These are phyloP conservation scores for Metschnikowia hibisci DNA, from an alignment of 805 yeast species.

Conservation along the genomic window DNA sequence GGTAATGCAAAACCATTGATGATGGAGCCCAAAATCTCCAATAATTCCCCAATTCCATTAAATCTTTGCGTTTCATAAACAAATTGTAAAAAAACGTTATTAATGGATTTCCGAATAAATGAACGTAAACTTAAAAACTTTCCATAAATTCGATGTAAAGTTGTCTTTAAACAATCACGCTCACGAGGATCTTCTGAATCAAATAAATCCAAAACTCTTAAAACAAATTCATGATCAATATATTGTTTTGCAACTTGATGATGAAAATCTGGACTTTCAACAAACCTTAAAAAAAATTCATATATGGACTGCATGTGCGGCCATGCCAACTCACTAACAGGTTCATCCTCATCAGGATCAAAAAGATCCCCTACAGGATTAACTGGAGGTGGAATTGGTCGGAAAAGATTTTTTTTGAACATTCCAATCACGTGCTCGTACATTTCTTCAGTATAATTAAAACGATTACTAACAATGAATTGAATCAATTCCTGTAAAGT, in stretches of 20 bases:
- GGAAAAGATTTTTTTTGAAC: slow-evolving; percentile 84
- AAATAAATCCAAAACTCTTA: slow-evolving; percentile 78
- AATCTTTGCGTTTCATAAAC: slow-evolving; percentile 93
- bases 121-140: slow-evolving; percentile 87
- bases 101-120: slow-evolving; percentile 85
- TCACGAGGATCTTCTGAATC: slow-evolving; percentile 97
- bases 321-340: slow-evolving; percentile 95
- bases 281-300: slow-evolving; percentile 87
- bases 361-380: slow-evolving; percentile 94
- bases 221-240: slow-evolving; percentile 86
- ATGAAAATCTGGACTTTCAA: slow-evolving; percentile 92
- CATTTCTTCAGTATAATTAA: slow-evolving; percentile 86
- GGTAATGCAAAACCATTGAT: slow-evolving; percentile 98
- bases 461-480: slow-evolving; percentile 76
- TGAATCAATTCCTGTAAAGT: slow-evolving; percentile 88
- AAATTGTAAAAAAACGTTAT: slow-evolving; percentile 88
- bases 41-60: slow-evolving; percentile 90
- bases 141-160: slow-evolving; percentile 93
- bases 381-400: slow-evolving; percentile 98
- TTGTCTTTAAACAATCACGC: slow-evolving; percentile 91
- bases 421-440: slow-evolving; percentile 82
- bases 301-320: slow-evolving; percentile 97
- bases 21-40: slow-evolving; percentile 93
- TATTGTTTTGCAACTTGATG: slow-evolving; percentile 90
- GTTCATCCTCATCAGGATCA: slow-evolving; percentile 99